These are phyloP conservation scores for Colletotrichum incanum DNA, from an alignment of 2,329 filamentous ascomycete species.

Conservation along the genomic window DNA sequence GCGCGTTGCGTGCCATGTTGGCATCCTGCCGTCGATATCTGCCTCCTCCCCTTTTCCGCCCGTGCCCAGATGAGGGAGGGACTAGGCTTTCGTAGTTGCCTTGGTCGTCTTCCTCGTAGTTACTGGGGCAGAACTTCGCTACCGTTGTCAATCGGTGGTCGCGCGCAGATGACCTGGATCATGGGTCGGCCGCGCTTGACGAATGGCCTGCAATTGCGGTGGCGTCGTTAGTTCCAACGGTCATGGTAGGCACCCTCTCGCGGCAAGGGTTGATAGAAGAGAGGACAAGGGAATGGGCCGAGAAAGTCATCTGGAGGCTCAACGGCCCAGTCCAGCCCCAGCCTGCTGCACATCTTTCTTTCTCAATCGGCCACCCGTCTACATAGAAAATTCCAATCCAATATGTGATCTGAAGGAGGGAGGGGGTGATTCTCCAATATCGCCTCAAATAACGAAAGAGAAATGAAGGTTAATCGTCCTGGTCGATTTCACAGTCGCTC, in stretches of 20 bases:
- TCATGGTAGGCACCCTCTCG: not conserved
- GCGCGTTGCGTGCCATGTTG: slow-evolving; percentile 23
- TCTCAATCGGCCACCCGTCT: not conserved
- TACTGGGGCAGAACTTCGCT: slow-evolving; percentile 20
- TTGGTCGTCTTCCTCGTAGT: slow-evolving; percentile 8
- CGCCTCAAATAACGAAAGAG: slow-evolving; percentile 5
- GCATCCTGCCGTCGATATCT: slow-evolving; percentile 25
- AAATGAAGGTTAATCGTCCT: slow-evolving; percentile 17
- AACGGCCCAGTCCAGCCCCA: slow-evolving; percentile 7
- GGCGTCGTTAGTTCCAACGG: slow-evolving; percentile 36
- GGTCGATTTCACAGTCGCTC: slow-evolving; percentile 4
- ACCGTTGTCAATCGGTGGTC: slow-evolving; percentile 30
- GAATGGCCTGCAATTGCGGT: slow-evolving; percentile 22
- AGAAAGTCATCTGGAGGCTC: not conserved
- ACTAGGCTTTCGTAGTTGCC: slow-evolving; percentile 5
- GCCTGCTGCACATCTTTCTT: not conserved
- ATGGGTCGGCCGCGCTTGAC: slow-evolving; percentile 29
- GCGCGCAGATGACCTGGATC: slow-evolving; percentile 40
- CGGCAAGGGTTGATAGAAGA: not conserved
- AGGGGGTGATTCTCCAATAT: not conserved
- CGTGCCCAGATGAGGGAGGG: slow-evolving; percentile 1
- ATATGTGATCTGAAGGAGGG: no score
- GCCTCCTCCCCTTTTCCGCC: slow-evolving; percentile 8
- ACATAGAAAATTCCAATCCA: not conserved
- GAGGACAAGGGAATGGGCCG: slow-evolving; percentile 4